These are phyloP conservation scores for Chytriomyces sp. DNA, from an alignment of 192 early-diverging fungal genomes.

Conservation along the genomic window DNA sequence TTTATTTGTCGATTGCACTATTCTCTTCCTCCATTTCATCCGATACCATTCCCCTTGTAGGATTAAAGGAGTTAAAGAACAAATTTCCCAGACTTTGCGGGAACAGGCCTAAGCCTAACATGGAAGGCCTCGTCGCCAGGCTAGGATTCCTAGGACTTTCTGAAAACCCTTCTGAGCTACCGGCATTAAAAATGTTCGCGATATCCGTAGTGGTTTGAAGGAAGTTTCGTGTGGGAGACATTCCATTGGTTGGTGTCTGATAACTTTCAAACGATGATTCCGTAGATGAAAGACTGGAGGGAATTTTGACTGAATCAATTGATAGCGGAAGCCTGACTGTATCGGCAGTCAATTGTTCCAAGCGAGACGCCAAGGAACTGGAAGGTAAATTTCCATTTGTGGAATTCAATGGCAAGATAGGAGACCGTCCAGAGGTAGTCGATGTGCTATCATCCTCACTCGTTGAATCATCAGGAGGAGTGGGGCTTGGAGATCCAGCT, in stretches of 20 bases:
- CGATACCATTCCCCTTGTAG: background rate
- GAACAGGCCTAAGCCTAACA: conserved; percentile 8
- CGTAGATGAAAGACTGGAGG: background rate
- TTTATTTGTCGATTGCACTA: no score
- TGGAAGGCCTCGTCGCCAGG: background rate
- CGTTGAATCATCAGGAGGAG: no score
- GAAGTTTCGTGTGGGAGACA: conserved; percentile 1
- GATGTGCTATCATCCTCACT: no score
- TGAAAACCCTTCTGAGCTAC: background rate
- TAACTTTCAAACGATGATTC: background rate
- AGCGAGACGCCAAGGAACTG: no score
- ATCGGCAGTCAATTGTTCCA: no score
- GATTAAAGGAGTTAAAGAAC: conserved; percentile 18
- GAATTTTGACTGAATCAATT: background rate
- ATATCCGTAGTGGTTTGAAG: no score
- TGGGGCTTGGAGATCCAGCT: no score
- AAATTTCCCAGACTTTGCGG: conserved; percentile 6
- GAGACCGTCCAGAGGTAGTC: no score
- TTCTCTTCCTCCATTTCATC: background rate
- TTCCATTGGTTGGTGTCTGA: background rate
- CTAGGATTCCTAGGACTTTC: background rate
- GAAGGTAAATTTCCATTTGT: no score
- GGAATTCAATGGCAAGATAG: no score
- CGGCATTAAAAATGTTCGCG: background rate
- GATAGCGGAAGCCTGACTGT: no score